Conservation (phyloP, 495 filamentous ascomycete species). For the Entonaema liquescens region DNA sequence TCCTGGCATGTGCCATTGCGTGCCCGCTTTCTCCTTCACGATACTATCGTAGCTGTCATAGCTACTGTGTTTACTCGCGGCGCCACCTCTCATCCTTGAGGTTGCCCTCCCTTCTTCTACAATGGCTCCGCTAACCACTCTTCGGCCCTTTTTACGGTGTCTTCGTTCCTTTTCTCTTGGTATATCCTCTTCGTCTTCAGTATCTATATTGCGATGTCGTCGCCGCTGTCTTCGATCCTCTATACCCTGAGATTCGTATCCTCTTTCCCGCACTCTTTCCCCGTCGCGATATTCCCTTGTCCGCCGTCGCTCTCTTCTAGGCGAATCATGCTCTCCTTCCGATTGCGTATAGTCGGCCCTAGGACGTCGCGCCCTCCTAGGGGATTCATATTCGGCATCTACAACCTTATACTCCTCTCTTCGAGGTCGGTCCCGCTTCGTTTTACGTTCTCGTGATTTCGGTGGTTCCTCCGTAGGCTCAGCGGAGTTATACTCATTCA, state of each 20-base stretch:
- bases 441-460: slow-evolving; percentile 36
- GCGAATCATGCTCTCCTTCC: slow-evolving; percentile 33
- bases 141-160: slow-evolving; percentile 56
- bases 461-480: slow-evolving; percentile 31
- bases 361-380: slow-evolving; percentile 39
- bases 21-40: slow-evolving; percentile 45
- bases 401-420: slow-evolving; percentile 35
- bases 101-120: slow-evolving; percentile 69
- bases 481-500: slow-evolving; percentile 66
- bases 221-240: slow-evolving; percentile 45
- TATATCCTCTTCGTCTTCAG: slow-evolving; percentile 32
- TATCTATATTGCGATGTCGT: slow-evolving; percentile 41
- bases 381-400: slow-evolving; percentile 38
- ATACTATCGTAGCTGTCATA: slow-evolving; percentile 52
- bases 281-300: slow-evolving; percentile 43
- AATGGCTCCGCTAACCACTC: slow-evolving; percentile 73
- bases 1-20: not conserved
- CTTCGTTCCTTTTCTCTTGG: slow-evolving; percentile 44
- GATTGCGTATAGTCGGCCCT: not conserved
- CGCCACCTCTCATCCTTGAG: slow-evolving; percentile 47
- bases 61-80: slow-evolving; percentile 44
- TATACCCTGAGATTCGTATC: slow-evolving; percentile 42
- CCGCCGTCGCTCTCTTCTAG: slow-evolving; percentile 43
- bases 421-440: slow-evolving; percentile 29
- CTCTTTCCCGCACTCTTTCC: slow-evolving; percentile 42